These are phyloP conservation scores for Schwanniomyces vanrijiae DNA, from an alignment of 805 yeast genomes.

Conservation along the genomic window DNA sequence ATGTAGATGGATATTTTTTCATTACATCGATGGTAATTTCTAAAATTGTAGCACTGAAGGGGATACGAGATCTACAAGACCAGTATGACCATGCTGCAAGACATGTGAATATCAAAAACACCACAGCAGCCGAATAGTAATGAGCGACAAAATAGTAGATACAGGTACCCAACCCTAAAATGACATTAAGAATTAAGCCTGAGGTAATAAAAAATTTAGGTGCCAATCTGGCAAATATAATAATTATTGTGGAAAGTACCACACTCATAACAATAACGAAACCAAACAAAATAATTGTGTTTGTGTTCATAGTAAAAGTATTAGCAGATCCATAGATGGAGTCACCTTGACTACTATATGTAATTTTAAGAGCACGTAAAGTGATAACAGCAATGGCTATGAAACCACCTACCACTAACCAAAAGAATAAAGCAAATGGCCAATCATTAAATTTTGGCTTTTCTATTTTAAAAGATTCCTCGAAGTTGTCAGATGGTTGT, in stretches of 20 bases:
- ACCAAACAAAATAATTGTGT: slow-evolving; percentile 68
- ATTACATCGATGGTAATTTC: slow-evolving; percentile 76
- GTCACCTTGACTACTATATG: slow-evolving; percentile 56
- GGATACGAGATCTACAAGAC: slow-evolving; percentile 68
- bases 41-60: slow-evolving; percentile 69
- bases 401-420: slow-evolving; percentile 58
- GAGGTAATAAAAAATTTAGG: slow-evolving; percentile 68
- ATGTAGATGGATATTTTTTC: slow-evolving; percentile 67
- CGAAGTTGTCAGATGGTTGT: slow-evolving; percentile 43
- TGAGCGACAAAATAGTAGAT: slow-evolving; percentile 66
- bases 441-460: slow-evolving; percentile 69
- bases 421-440: slow-evolving; percentile 59
- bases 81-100: slow-evolving; percentile 71
- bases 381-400: slow-evolving; percentile 68
- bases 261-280: slow-evolving; percentile 63
- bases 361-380: slow-evolving; percentile 59
- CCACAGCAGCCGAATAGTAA: slow-evolving; percentile 81
- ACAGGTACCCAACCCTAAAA: slow-evolving; percentile 72
- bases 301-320: slow-evolving; percentile 69
- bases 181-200: slow-evolving; percentile 66
- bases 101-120: slow-evolving; percentile 63
- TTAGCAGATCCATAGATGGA: slow-evolving; percentile 56
- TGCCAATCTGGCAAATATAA: slow-evolving; percentile 59
- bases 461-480: slow-evolving; percentile 65
- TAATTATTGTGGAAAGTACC: slow-evolving; percentile 55